These are phyloP conservation scores for Penicillium janthinellum DNA, from an alignment of 2,329 filamentous ascomycete genomes.

Conservation along the genomic window DNA sequence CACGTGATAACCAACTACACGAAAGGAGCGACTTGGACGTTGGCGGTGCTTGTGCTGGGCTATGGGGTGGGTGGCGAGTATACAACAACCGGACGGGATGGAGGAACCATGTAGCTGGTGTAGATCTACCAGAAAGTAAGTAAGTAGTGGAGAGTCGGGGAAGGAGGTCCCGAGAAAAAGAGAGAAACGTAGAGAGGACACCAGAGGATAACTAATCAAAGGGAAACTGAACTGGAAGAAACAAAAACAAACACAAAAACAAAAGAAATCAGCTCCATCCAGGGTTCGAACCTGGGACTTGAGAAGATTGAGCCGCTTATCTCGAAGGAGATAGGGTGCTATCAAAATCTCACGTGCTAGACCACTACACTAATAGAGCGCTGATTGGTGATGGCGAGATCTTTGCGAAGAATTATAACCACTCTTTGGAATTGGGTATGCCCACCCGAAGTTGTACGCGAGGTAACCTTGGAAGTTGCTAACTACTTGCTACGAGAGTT, in stretches of 20 bases:
- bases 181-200: too few species aligned
- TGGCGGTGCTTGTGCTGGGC: background rate
- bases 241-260: background rate
- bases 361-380: conserved; percentile 7
- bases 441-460: too few species aligned
- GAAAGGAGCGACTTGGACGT: conserved; percentile 1
- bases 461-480: too few species aligned
- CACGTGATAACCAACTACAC: conserved; percentile 7
- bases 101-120: too few species aligned
- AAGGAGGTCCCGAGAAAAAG: too few species aligned
- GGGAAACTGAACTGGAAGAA: too few species aligned
- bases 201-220: too few species aligned
- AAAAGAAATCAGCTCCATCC: conserved; percentile 3
- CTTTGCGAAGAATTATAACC: too few species aligned
- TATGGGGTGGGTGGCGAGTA: background rate
- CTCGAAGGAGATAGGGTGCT: background rate
- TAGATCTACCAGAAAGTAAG: too few species aligned
- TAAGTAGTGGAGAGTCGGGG: too few species aligned
- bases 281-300: conserved; percentile 8
- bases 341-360: conserved; percentile 8
- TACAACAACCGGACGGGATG: background rate
- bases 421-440: too few species aligned
- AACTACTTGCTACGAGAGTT: too few species aligned
- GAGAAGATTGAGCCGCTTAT: background rate
- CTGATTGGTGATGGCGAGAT: background rate